Evolutionary conservation across 768 basidiomycete genomes (phyloP).

Genomic region (Cystobasidium tubakii): DNA sequence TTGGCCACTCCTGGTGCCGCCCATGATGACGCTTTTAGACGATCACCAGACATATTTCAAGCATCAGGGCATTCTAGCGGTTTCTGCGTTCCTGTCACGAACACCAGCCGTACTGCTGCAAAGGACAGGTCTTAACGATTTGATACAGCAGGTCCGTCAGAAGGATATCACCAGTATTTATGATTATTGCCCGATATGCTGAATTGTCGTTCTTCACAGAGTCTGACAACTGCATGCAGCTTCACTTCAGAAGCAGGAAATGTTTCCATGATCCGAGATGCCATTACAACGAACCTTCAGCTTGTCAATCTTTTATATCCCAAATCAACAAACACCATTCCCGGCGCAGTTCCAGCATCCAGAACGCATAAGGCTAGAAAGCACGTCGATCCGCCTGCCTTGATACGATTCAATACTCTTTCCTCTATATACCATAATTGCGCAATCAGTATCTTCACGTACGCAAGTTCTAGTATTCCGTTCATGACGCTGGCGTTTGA

Average conservation of each 20-base stretch:
- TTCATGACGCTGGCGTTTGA: constrained; percentile 27
- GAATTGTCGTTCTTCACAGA: too few species aligned
- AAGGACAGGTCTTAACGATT: constrained; percentile 9
- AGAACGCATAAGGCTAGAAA: neutral
- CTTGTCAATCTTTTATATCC: constrained; percentile 37
- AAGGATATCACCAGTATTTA: neutral
- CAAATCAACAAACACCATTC: neutral
- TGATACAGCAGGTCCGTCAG: constrained; percentile 31
- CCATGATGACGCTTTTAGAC: constrained; percentile 36
- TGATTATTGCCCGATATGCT: too few species aligned
- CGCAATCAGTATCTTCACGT: constrained; percentile 23
- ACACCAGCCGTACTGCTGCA: neutral
- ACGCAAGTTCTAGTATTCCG: neutral
- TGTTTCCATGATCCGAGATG: constrained; percentile 16
- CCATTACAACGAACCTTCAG: constrained; percentile 15
- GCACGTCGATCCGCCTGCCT: constrained; percentile 7
- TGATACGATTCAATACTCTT: constrained; percentile 22
- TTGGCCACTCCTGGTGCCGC: constrained; percentile 36
- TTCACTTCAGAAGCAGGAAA: constrained; percentile 28
- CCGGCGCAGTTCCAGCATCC: neutral
- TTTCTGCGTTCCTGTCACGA: constrained; percentile 1
- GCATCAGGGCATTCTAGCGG: constrained; percentile 4
- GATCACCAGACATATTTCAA: constrained; percentile 34
- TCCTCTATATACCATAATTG: neutral
- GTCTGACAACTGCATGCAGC: constrained; percentile 12